Conservation (phyloP, 2,329 filamentous ascomycete genomes). For the Botrytis hyacinthi region DNA sequence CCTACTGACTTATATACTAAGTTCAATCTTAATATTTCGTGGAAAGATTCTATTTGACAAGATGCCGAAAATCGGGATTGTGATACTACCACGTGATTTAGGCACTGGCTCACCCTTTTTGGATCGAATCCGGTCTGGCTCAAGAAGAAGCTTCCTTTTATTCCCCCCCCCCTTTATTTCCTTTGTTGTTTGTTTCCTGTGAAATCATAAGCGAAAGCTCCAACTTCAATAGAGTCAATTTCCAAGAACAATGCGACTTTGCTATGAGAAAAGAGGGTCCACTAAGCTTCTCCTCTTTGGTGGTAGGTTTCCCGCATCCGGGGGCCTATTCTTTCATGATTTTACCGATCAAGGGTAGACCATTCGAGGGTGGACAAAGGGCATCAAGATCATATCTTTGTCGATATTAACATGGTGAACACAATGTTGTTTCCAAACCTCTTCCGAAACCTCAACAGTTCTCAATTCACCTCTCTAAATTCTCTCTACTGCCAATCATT, state of each 20-base stretch:
- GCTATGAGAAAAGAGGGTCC: background rate
- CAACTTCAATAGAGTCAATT: background rate
- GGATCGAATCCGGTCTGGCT: background rate
- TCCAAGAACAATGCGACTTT: background rate
- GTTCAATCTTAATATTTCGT: too few species aligned
- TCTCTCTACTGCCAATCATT: background rate
- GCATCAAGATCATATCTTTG: background rate
- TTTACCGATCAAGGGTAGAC: background rate
- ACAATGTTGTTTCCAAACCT: background rate
- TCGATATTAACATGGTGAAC: background rate
- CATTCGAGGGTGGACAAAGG: slow-evolving; percentile 4
- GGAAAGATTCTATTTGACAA: background rate
- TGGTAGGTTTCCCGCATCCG: slow-evolving; percentile 4
- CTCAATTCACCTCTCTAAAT: background rate
- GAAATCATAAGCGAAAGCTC: background rate
- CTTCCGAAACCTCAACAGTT: background rate
- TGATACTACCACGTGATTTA: background rate
- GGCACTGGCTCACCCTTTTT: background rate
- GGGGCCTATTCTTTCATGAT: background rate
- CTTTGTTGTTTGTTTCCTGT: background rate
- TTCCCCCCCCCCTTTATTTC: background rate
- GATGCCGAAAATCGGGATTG: background rate
- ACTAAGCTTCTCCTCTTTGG: background rate
- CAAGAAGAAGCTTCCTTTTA: background rate
- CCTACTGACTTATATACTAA: too few species aligned